Percentiles rank a stretch among this genome's conserved stretches.
Conservation (phyloP, 208 protist species). For the Herpetomonas tarakana region DNA sequence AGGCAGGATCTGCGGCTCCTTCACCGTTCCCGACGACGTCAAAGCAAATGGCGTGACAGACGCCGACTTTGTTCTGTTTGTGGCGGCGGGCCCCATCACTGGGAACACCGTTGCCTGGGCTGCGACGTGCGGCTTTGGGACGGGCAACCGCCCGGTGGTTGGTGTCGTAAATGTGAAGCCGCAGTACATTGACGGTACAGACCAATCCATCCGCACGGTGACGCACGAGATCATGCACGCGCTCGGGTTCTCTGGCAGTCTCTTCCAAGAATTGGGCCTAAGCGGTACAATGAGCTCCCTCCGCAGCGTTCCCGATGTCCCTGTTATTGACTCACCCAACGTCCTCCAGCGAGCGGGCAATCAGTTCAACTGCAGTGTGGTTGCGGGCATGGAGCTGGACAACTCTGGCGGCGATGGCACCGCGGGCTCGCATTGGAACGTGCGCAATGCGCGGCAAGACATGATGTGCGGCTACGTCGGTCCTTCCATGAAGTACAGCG, state of each 20-base stretch:
- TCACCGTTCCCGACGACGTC: conserved; percentile 8
- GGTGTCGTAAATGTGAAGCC: conserved; percentile 21
- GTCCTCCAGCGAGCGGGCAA: conserved; percentile 16
- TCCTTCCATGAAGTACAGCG: conserved; percentile 26
- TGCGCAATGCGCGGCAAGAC: conserved; percentile 53
- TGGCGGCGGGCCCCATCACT: conserved; percentile 7
- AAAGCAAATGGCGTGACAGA: not conserved
- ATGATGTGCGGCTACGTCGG: conserved; percentile 45
- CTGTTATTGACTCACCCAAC: conserved; percentile 12
- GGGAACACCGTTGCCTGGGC: conserved; percentile 14
- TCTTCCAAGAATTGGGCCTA: conserved; percentile 4
- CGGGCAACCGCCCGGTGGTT: conserved; percentile 13
- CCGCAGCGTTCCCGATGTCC: not conserved
- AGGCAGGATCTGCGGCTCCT: conserved; percentile 3
- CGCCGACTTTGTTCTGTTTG: conserved; percentile 15
- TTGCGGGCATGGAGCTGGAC: conserved; percentile 56
- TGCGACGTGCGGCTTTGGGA: not conserved
- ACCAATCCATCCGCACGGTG: conserved; percentile 14
- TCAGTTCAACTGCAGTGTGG: conserved; percentile 46
- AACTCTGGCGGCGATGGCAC: conserved; percentile 39
- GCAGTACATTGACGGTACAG: not conserved
- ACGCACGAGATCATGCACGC: conserved; percentile 39
- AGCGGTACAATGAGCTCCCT: not conserved
- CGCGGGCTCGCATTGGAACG: conserved; percentile 65
- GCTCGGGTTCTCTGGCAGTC: conserved; percentile 19